Conservation (phyloP, 2,329 filamentous ascomycete species). For the Pochonia chlamydosporia region DNA sequence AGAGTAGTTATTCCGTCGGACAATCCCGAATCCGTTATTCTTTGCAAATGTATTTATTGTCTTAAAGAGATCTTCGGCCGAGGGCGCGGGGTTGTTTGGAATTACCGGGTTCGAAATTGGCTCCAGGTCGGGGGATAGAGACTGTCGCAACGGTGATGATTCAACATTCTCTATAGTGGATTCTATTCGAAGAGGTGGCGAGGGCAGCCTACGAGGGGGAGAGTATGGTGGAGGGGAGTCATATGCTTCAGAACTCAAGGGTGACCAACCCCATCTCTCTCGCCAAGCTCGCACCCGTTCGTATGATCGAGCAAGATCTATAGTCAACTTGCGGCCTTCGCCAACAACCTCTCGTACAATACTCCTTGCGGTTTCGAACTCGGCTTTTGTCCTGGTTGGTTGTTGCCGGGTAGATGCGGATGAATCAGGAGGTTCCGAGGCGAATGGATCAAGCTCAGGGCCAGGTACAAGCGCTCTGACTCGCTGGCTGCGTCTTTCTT, state of each 20-base stretch:
- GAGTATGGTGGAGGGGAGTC: conserved; percentile 10
- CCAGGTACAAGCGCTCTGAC: background rate
- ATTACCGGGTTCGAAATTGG: conserved; percentile 9
- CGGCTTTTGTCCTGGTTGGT: background rate
- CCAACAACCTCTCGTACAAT: background rate
- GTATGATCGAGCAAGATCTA: too few relatives aligned
- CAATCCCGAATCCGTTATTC: too few relatives aligned
- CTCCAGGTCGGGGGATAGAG: conserved; percentile 6
- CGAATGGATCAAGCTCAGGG: background rate
- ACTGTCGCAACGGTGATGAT: too few relatives aligned
- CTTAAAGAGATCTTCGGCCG: too few relatives aligned
- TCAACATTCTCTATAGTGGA: background rate
- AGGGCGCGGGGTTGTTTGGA: too few relatives aligned
- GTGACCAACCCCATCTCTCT: too few relatives aligned
- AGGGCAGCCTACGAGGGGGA: background rate
- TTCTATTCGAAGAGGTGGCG: background rate
- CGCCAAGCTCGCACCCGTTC: too few relatives aligned
- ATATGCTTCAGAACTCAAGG: conserved; percentile 7
- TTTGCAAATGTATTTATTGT: too few relatives aligned
- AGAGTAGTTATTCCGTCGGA: conserved; percentile 1
- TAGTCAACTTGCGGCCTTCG: too few relatives aligned
- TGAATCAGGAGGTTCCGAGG: background rate
- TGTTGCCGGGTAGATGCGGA: background rate
- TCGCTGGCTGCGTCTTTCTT: background rate
- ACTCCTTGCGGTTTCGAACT: background rate